phyloP scores from a whole-genome alignment of 23 red algal genomes.

The Gracilariopsis chorda region DNA sequence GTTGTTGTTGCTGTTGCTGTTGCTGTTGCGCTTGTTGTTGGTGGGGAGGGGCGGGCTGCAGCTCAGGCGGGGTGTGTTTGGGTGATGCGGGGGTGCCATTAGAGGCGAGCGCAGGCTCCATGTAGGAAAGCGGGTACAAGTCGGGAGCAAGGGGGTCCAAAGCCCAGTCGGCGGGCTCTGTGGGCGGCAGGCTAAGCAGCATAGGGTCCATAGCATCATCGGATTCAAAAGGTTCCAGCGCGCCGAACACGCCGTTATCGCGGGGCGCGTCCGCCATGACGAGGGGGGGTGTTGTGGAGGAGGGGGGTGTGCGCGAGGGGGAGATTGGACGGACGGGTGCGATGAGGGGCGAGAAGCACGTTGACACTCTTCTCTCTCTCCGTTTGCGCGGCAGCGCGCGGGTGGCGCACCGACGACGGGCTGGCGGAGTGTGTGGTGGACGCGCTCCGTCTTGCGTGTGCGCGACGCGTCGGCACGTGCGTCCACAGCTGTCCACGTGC shows the following conservation, averaged over 20 bases:
- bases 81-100: neutral
- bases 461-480: no score
- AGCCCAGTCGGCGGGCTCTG: slow-evolving; percentile 50
- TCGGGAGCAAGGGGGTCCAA: slow-evolving; percentile 26
- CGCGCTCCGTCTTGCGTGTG: no score
- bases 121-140: slow-evolving; percentile 17
- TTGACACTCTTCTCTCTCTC: no score
- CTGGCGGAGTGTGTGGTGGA: neutral
- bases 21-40: neutral
- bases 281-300: neutral
- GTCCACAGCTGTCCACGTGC: neutral
- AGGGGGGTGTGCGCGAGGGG: neutral
- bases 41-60: neutral
- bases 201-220: slow-evolving; percentile 54
- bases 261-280: slow-evolving; percentile 16
- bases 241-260: slow-evolving; percentile 27
- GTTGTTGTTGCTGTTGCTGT: slow-evolving; percentile 37
- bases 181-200: slow-evolving; percentile 32
- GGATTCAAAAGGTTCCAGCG: neutral
- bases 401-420: no score
- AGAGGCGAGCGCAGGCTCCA: slow-evolving; percentile 20
- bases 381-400: no score
- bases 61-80: neutral
- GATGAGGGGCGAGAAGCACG: neutral
- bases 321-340: neutral